Evolutionary conservation across 768 basidiomycete species (phyloP).

Genomic region (Phanerochaete carnosa): DNA sequence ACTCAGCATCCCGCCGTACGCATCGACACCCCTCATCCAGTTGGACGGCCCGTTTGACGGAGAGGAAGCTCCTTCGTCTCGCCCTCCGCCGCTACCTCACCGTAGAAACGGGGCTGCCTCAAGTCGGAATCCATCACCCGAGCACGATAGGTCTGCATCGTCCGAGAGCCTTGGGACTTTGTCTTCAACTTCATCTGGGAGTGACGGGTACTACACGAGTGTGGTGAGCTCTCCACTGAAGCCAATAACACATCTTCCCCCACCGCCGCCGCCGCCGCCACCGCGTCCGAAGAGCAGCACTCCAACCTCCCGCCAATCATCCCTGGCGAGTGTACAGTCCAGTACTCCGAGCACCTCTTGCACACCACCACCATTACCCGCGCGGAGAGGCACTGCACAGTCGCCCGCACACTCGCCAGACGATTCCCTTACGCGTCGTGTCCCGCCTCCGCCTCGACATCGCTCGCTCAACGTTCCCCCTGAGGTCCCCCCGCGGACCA

Average conservation of each 20-base stretch:
- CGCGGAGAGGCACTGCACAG: slow-evolving; percentile 17
- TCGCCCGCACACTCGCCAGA: background rate
- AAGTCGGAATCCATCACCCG: background rate
- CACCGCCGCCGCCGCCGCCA: slow-evolving; percentile 22
- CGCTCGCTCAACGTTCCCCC: slow-evolving; percentile 12
- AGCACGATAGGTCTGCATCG: slow-evolving; percentile 3
- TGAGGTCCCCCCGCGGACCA: background rate
- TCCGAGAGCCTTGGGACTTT: slow-evolving; percentile 1
- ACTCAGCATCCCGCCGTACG: background rate
- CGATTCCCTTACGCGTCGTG: slow-evolving; percentile 13
- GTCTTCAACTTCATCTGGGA: background rate
- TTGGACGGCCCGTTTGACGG: background rate
- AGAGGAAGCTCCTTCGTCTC: background rate
- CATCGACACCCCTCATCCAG: background rate
- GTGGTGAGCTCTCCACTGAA: slow-evolving; percentile 12
- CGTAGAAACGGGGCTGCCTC: slow-evolving; percentile 1
- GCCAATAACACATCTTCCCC: slow-evolving; percentile 16
- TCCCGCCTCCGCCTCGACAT: slow-evolving; percentile 10
- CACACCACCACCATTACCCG: slow-evolving; percentile 36
- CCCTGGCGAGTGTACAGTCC: slow-evolving; percentile 9
- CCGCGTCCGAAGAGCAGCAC: slow-evolving; percentile 14
- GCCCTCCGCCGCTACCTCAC: slow-evolving; percentile 8
- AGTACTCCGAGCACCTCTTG: slow-evolving; percentile 19
- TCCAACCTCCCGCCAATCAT: background rate
- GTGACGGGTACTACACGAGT: background rate